A percentile compares a stretch with the other conserved stretches of the same genome.
These are phyloP conservation scores for Thamnidium elegans DNA, from an alignment of 192 early-diverging fungal species.

Conservation along the genomic window DNA sequence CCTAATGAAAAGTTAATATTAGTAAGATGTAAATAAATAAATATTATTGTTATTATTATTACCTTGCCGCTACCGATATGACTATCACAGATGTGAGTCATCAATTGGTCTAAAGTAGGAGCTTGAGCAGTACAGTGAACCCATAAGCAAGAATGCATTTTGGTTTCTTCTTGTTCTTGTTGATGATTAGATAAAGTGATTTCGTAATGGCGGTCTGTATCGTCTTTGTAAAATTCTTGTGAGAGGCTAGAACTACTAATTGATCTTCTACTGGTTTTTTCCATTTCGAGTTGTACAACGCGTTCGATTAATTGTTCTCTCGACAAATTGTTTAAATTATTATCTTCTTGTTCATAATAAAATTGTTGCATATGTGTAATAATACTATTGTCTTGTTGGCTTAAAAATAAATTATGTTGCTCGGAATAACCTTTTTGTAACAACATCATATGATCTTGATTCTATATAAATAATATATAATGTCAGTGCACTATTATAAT, in stretches of 20 bases:
- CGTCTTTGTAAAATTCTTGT: too few relatives aligned
- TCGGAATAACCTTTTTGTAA: conserved; percentile 16
- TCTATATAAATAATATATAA: background rate
- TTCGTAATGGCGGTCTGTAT: too few relatives aligned
- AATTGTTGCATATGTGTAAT: conserved; percentile 3
- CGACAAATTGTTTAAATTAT: conserved; percentile 11
- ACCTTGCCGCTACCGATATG: conserved; percentile 57
- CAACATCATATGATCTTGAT: conserved; percentile 22
- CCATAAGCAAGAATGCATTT: conserved; percentile 20
- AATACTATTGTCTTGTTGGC: background rate
- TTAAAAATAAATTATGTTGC: background rate
- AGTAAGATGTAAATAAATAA: background rate
- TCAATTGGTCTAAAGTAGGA: conserved; percentile 24
- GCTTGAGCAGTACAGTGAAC: background rate
- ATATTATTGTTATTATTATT: background rate
- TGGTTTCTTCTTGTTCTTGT: conserved; percentile 9
- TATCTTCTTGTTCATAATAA: background rate
- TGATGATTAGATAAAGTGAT: background rate
- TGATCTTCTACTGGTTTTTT: conserved; percentile 8
- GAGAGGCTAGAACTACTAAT: too few relatives aligned
- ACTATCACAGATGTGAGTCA: conserved; percentile 45
- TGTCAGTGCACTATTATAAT: conserved; percentile 14
- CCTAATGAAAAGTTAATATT: conserved; percentile 26
- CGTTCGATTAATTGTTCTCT: conserved; percentile 21
- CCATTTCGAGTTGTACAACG: conserved; percentile 28